These are phyloP conservation scores for Boletus bicolor DNA, from an alignment of 768 basidiomycete species.

Conservation along the genomic window DNA sequence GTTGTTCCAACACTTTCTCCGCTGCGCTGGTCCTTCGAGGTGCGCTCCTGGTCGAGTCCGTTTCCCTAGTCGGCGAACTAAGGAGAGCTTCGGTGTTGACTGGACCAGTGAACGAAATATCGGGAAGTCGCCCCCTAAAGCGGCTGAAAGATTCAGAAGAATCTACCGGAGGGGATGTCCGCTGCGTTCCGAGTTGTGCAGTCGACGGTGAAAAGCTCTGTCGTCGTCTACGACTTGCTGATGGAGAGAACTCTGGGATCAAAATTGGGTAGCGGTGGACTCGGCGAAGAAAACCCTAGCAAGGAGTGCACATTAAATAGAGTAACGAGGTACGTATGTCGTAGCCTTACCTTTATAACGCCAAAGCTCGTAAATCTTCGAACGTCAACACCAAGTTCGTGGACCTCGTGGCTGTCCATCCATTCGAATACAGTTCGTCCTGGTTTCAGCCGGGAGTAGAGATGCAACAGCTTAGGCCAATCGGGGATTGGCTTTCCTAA, in stretches of 20 bases:
- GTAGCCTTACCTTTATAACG: slow-evolving; percentile 77
- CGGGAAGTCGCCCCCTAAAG: slow-evolving; percentile 22
- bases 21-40: slow-evolving; percentile 61
- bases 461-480: slow-evolving; percentile 82
- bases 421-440: slow-evolving; percentile 84
- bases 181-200: slow-evolving; percentile 11
- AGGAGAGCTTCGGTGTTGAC: slow-evolving; percentile 18
- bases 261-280: slow-evolving; percentile 92
- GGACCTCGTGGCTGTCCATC: slow-evolving; percentile 76
- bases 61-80: slow-evolving; percentile 33
- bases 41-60: slow-evolving; percentile 25
- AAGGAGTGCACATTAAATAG: neutral
- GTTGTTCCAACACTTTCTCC: slow-evolving; percentile 64
- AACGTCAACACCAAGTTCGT: slow-evolving; percentile 76
- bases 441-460: slow-evolving; percentile 83
- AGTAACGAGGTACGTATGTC: neutral
- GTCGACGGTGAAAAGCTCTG: slow-evolving; percentile 30
- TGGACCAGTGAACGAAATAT: slow-evolving; percentile 20
- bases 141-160: slow-evolving; percentile 13
- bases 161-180: slow-evolving; percentile 3
- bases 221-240: slow-evolving; percentile 25
- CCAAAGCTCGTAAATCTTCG: slow-evolving; percentile 97
- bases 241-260: slow-evolving; percentile 37
- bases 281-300: slow-evolving; percentile 83
- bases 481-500: slow-evolving; percentile 62